Evolutionary conservation across 768 basidiomycete species (phyloP).

Genomic region (Epithele typhae): DNA sequence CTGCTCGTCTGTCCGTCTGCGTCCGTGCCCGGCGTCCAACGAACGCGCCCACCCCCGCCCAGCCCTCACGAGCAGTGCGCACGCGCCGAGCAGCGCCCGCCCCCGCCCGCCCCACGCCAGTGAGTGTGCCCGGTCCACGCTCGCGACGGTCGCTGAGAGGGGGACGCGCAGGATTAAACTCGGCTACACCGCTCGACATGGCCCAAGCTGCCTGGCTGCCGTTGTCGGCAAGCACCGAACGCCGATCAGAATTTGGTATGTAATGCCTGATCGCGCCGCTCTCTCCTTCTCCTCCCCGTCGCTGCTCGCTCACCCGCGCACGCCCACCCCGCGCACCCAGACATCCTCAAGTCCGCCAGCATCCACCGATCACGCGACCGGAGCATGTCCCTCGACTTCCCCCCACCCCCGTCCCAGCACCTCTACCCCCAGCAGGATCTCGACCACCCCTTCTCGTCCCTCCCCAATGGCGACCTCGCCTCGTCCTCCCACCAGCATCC

Average conservation of each 20-base stretch:
- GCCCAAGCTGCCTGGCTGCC: conserved; percentile 37
- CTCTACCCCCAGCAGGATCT: conserved; percentile 55
- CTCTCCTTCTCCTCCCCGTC: conserved; percentile 4
- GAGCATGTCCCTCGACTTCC: conserved; percentile 56
- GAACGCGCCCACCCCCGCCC: conserved; percentile 1
- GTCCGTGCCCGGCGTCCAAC: neutral
- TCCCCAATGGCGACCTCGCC: conserved; percentile 37
- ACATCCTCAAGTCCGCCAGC: conserved; percentile 40
- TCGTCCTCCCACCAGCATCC: conserved; percentile 27
- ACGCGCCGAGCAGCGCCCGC: too few species aligned
- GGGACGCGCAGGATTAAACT: too few species aligned
- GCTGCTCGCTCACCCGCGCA: conserved; percentile 11
- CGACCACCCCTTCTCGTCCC: conserved; percentile 53
- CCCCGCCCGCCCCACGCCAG: too few species aligned
- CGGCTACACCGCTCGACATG: conserved; percentile 18
- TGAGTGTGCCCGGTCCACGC: too few species aligned
- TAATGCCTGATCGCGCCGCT: conserved; percentile 23
- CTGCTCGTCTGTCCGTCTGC: conserved; percentile 1
- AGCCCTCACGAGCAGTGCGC: too few species aligned
- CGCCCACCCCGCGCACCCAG: conserved; percentile 18
- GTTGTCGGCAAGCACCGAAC: conserved; percentile 48
- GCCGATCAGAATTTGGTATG: conserved; percentile 52
- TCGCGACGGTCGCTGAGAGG: too few species aligned
- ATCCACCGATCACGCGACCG: conserved; percentile 31
- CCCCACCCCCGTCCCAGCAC: conserved; percentile 35